Evolutionary conservation across 176 grass and related monocot genomes (phyloP), one percentile per base, ranked within the genome.

Genomic region (Ensete ventricosum): DNA sequence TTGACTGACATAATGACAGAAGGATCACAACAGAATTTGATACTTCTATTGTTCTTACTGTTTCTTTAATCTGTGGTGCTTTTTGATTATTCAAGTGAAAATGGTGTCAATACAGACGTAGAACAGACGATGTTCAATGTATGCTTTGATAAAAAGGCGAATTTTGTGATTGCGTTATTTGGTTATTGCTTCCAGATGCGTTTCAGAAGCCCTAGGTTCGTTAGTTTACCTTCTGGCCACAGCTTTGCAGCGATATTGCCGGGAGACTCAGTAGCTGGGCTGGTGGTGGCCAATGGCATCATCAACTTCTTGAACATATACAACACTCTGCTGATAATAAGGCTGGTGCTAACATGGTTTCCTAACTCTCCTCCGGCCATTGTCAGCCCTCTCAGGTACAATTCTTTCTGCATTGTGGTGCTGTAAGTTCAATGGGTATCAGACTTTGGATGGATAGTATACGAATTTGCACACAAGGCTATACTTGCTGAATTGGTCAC

Each of bases 291-390:
- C 75, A 98, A 82, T 78, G 95, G 95, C 52, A 77, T 98, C 72
- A 84, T 85, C 78, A 98, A 87, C 81, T 98, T 98, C 88, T 84
- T 98, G 78, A 98, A 77, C 86, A 75, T 98, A 53, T 98, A 98
- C 88, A 98, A 98, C 81, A 92, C 86, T 50, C 76, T 98, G 74
- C 88, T 98, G 57, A 70, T 98, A 58, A 73, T 90, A 71, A 91
- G 95, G 83, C 85, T 98, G 52, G 86, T 98, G 62, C 90, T 98
- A 74, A 98, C 95, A 55, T 98, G 95, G 95, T 98, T 98, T 76
- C 95, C 95, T 51, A 98, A 87, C 81, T 86, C 95, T 54, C 95
- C 95, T 22, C 90, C 90, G 1, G 90, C 79, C 80, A 94, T 98
- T 43, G 90, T 98, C 75, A 88, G 78, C 62, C 95, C 95, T 26